Evolutionary conservation across 331 rosid genomes (phyloP).

Genomic region (Cucumis variabilis): DNA sequence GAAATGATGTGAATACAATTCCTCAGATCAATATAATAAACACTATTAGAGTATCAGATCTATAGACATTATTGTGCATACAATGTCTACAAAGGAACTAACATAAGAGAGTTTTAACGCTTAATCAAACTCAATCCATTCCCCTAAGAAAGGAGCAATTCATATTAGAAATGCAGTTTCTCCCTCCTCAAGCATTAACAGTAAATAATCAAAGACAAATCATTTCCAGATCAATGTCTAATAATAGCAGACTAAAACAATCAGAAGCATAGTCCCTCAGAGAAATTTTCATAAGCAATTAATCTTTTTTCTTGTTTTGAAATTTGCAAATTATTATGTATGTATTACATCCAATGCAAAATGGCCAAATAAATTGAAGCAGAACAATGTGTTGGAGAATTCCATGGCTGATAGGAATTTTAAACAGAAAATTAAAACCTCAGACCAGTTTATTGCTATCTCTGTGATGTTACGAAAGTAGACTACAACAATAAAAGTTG

Average conservation of each 20-base stretch:
- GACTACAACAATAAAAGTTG: no score
- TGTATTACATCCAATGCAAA: no score
- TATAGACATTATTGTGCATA: not conserved
- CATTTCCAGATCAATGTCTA: slow-evolving; percentile 22
- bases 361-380: no score
- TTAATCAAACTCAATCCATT: not conserved
- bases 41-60: not conserved
- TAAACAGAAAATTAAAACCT: no score
- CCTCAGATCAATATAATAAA: not conserved
- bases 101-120: not conserved
- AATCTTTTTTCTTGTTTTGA: no score
- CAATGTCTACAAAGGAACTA: not conserved
- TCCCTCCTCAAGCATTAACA: not conserved
- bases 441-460: no score
- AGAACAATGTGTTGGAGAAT: no score
- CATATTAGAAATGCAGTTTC: not conserved
- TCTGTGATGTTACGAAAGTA: no score
- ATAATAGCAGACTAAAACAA: not conserved
- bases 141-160: not conserved
- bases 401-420: no score
- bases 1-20: no score
- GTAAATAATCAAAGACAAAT: not conserved
- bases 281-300: not conserved
- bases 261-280: not conserved
- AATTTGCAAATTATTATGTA: no score